phyloP scores from a whole-genome alignment of 2,329 filamentous ascomycete genomes.

The Coleophoma eucalyptorum region DNA sequence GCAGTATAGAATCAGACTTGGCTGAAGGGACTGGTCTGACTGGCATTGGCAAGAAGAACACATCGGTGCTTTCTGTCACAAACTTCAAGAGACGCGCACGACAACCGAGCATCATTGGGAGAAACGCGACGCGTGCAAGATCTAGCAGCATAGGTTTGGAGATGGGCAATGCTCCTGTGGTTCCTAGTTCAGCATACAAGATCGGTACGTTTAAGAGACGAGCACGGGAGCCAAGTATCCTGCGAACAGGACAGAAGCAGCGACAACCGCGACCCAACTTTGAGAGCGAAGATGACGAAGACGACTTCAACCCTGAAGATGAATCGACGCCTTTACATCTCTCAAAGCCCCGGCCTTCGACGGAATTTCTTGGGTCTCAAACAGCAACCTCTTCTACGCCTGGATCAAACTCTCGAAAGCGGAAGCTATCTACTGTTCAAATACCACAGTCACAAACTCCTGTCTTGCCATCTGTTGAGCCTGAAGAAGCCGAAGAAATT shows the following conservation, averaged over 20 bases:
- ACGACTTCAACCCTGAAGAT: slow-evolving; percentile 58
- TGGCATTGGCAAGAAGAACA: slow-evolving; percentile 21
- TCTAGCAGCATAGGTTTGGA: slow-evolving; percentile 21
- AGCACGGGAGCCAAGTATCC: slow-evolving; percentile 56
- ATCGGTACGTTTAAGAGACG: slow-evolving; percentile 55
- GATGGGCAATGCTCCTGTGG: slow-evolving; percentile 19
- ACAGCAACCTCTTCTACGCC: slow-evolving; percentile 21
- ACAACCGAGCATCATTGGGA: slow-evolving; percentile 28
- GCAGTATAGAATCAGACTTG: slow-evolving; percentile 26
- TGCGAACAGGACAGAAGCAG: slow-evolving; percentile 36
- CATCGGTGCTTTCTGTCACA: slow-evolving; percentile 20
- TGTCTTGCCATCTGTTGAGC: slow-evolving; percentile 7
- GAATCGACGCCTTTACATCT: slow-evolving; percentile 64
- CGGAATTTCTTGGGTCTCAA: slow-evolving; percentile 18
- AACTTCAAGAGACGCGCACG: slow-evolving; percentile 29
- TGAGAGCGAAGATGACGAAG: slow-evolving; percentile 30
- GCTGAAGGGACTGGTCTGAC: slow-evolving; percentile 21
- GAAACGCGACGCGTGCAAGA: slow-evolving; percentile 10
- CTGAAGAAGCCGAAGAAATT: slow-evolving; percentile 15
- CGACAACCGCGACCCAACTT: slow-evolving; percentile 35
- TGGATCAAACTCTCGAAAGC: slow-evolving; percentile 42
- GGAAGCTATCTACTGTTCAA: slow-evolving; percentile 38
- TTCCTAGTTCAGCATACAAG: slow-evolving; percentile 37
- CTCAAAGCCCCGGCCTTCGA: slow-evolving; percentile 33
- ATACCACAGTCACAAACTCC: slow-evolving; percentile 21